phyloP scores from a whole-genome alignment of 495 filamentous ascomycete genomes.

The Penicillium longicatenatum region DNA sequence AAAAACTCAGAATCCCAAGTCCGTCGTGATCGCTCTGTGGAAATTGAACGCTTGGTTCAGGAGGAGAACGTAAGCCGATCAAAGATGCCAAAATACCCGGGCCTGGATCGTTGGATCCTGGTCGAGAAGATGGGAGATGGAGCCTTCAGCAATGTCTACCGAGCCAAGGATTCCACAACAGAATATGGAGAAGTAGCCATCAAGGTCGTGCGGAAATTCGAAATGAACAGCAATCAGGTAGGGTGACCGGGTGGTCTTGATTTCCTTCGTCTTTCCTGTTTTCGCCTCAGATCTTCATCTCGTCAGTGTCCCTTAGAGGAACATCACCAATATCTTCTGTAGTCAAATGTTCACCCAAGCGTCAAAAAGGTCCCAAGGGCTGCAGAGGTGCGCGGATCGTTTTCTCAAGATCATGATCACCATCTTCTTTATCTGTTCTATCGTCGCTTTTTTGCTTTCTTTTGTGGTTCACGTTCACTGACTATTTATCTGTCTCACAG shows the following conservation, averaged over 20 bases:
- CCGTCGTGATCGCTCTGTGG: constrained; percentile 48
- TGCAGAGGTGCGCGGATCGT: constrained; percentile 87
- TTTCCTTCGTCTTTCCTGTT: constrained; percentile 19
- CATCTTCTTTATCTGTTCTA: constrained; percentile 9
- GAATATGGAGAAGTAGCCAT: constrained; percentile 84
- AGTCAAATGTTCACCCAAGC: constrained; percentile 85
- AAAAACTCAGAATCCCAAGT: constrained; percentile 51
- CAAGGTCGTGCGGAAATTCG: constrained; percentile 97
- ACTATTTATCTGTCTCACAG: constrained; percentile 46
- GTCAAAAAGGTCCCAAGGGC: constrained; percentile 92
- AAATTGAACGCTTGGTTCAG: constrained; percentile 80
- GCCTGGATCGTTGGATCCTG: constrained; percentile 85
- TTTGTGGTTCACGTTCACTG: not conserved
- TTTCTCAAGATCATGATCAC: constrained; percentile 29
- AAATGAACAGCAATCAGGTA: constrained; percentile 98
- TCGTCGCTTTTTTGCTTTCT: not conserved
- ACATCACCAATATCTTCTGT: constrained; percentile 42
- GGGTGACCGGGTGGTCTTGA: constrained; percentile 27
- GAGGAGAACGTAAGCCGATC: constrained; percentile 84
- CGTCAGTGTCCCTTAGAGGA: constrained; percentile 3
- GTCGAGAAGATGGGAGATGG: constrained; percentile 99
- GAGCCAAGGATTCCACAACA: constrained; percentile 72
- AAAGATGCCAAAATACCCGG: constrained; percentile 89
- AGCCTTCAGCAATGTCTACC: constrained; percentile 98
- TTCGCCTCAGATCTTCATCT: constrained; percentile 4